Percentiles rank a stretch among this genome's conserved stretches.
Conservation (phyloP, 1,284 basidiomycete species). For the Fomitopsis pinicola region DNA sequence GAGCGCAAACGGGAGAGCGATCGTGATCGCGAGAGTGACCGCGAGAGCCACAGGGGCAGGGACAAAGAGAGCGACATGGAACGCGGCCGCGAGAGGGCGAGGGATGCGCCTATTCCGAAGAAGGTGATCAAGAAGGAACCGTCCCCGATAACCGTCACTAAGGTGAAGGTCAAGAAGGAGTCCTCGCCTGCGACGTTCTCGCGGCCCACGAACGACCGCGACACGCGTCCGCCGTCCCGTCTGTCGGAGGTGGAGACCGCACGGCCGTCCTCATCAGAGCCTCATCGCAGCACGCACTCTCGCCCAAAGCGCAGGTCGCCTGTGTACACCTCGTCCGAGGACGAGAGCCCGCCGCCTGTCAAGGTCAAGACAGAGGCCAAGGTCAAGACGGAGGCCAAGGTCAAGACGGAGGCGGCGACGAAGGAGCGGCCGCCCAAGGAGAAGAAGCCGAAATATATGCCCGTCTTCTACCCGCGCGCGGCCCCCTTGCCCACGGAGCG, state of each 20-base stretch:
- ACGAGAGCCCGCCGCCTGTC: constrained; percentile 31
- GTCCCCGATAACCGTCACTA: constrained; percentile 19
- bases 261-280: constrained; percentile 15
- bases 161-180: constrained; percentile 34
- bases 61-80: constrained; percentile 18
- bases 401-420: background rate
- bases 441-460: constrained; percentile 10
- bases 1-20: constrained; percentile 13
- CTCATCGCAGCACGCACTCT: constrained; percentile 12
- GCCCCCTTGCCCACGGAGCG: constrained; percentile 43
- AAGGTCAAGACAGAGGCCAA: background rate
- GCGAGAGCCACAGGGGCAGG: constrained; percentile 13
- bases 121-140: constrained; percentile 25
- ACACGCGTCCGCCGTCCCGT: constrained; percentile 15
- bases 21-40: constrained; percentile 11
- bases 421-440: constrained; percentile 15
- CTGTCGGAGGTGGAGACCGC: constrained; percentile 14
- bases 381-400: background rate
- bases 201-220: constrained; percentile 11
- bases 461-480: constrained; percentile 21
- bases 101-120: constrained; percentile 23
- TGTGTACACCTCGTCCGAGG: constrained; percentile 60
- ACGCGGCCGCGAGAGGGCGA: background rate
- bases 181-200: constrained; percentile 18
- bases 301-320: constrained; percentile 32